Evolutionary conservation across 1,284 basidiomycete species (phyloP), one percentile per base, ranked within the genome.

Genomic region (Thelephora terrestris): DNA sequence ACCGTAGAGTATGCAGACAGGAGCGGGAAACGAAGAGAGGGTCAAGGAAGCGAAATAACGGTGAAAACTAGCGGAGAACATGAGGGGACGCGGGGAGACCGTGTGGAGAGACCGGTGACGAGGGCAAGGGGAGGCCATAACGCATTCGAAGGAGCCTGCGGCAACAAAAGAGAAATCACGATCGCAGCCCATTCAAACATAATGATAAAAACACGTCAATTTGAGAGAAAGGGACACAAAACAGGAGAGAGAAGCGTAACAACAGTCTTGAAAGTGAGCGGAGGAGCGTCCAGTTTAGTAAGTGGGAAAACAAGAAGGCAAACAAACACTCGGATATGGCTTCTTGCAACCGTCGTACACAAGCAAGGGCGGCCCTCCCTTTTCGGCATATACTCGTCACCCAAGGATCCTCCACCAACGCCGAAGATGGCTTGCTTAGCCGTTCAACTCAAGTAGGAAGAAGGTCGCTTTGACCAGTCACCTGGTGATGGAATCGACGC

Each of bases 61-160:
- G 20, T 18, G 46, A 23, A 9, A 36, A 32, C 52, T 47, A 52
- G 54, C 50, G 39, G 42, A 10, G 49, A 53, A 52, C 54, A 54
- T 49, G 50, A 51, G 47, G 52, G 47, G 53, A 55, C 50, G 51
- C 44, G 36, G 49, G 32, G 40, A 35, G 46, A 42, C 38, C 49
- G 51, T 55, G 43, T 38, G 46, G 49, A 53, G 50, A 52, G 53
- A 46, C 36, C 50, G 47, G 34, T 32, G 29, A 32, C 5, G 29
- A 10, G 14, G 29, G 12, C 9, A 12, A 12, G 29, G 29, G 14
- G 29, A 10, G 29, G 14, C 12, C 29, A 32, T 14, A 32, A 9
- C 9, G 12, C 29, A 14, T 32, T 32, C 25, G 29, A 12, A 14
- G 29, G 14, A 10, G 29, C 9, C 3, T 10, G 4, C 12, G 29